Evolutionary conservation across 768 basidiomycete species (phyloP).

Genomic region (Boletus speciosus): DNA sequence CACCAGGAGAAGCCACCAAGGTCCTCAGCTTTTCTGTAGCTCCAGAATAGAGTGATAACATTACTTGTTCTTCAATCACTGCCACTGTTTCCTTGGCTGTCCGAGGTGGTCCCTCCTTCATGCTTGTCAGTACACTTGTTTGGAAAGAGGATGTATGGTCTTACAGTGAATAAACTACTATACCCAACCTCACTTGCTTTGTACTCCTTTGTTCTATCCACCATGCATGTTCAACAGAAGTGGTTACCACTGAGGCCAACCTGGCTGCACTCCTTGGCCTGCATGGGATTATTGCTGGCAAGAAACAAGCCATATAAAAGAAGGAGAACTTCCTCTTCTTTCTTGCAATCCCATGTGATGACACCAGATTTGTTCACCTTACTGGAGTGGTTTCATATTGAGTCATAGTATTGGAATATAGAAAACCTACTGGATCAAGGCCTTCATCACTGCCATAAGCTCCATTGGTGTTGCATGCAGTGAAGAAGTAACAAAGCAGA

Average conservation of each 20-base stretch:
- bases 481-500: too few species aligned
- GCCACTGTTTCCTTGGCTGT: not conserved
- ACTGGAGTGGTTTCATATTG: too few species aligned
- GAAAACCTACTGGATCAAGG: too few species aligned
- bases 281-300: conserved; percentile 38
- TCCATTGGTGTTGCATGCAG: too few species aligned
- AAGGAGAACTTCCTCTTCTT: conserved; percentile 18
- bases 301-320: conserved; percentile 21
- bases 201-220: conserved; percentile 32
- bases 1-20: not conserved
- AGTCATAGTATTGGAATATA: too few species aligned
- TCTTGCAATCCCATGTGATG: conserved; percentile 27
- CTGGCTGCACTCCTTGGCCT: conserved; percentile 27
- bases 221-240: conserved; percentile 39
- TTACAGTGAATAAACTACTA: not conserved
- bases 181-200: conserved; percentile 34
- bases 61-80: not conserved
- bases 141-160: too few species aligned
- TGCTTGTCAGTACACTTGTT: too few species aligned
- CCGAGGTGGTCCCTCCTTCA: too few species aligned
- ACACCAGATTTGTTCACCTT: conserved; percentile 9
- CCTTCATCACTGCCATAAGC: too few species aligned
- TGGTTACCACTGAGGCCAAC: conserved; percentile 40
- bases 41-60: not conserved
- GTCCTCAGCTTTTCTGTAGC: too few species aligned